phyloP scores from a whole-genome alignment of 208 protist genomes.

The Acanthamoeba healyi region DNA sequence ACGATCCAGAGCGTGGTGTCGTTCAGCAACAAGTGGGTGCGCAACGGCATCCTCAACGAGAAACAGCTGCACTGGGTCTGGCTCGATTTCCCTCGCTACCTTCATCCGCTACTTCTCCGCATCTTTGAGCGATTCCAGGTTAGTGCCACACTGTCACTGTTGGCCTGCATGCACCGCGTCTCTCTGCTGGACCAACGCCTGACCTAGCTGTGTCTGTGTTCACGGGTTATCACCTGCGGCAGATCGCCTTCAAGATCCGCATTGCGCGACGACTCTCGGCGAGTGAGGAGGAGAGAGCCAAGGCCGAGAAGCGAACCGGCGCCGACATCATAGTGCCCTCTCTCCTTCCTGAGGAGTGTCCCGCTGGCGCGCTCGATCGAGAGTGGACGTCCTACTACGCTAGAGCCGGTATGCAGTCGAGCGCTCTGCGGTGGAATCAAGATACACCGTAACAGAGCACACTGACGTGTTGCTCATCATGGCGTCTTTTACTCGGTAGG shows the following conservation, averaged over 20 bases:
- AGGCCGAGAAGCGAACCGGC: slow-evolving; percentile 38
- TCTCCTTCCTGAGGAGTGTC: slow-evolving; percentile 41
- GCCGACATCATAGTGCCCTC: slow-evolving; percentile 47
- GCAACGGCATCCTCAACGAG: slow-evolving; percentile 57
- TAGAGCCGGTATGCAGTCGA: not conserved
- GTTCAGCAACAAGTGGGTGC: slow-evolving; percentile 66
- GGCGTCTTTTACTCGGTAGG: not conserved
- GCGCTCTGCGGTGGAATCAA: too few species aligned
- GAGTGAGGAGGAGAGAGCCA: slow-evolving; percentile 51
- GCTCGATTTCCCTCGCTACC: slow-evolving; percentile 55
- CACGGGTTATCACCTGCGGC: not conserved
- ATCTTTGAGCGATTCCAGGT: slow-evolving; percentile 71
- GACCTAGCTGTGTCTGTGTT: not conserved
- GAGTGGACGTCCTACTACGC: slow-evolving; percentile 16
- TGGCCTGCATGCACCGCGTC: not conserved
- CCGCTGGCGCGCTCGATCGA: not conserved
- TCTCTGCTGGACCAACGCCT: too few species aligned
- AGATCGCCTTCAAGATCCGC: slow-evolving; percentile 6
- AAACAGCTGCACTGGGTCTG: slow-evolving; percentile 68
- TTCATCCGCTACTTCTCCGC: slow-evolving; percentile 39
- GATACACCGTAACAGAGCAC: too few species aligned
- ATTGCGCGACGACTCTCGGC: slow-evolving; percentile 14
- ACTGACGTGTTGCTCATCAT: not conserved
- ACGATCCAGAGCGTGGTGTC: slow-evolving; percentile 34
- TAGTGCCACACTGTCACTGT: not conserved